Evolutionary conservation across 2,329 filamentous ascomycete species (phyloP), one percentile per base, ranked within the genome.

Genomic region (Aspergillus fijiensis): DNA sequence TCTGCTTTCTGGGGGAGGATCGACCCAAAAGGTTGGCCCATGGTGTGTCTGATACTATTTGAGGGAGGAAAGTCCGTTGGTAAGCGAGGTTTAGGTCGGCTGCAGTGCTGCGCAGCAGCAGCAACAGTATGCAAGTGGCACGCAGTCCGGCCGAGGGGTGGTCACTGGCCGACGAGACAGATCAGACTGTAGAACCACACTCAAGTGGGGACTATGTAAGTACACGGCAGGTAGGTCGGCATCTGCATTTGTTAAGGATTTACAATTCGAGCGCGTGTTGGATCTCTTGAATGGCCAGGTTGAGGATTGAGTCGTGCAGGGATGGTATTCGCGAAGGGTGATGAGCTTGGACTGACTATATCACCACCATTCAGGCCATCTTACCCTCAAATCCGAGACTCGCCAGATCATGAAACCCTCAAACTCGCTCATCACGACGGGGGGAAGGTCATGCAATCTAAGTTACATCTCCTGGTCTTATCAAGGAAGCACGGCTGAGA

Each of bases 1-100:
- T 27, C 42, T 48, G 33, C 39, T 47, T 47, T 31, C 52, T 45
- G 10, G 52, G 39, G 39, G 16, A 12, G 51, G 7, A 54, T 49
- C 52, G 21, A 33, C 42, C 42, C 25, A 19, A 23, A 31, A 55
- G 48, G 19, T 25, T 45, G 35, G 51, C 27, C 33, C 16, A 29
- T 35, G 33, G 29, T 47, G 49, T 50, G 49, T 29, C 21, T 47
- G n/a, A 54, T 21, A 45, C 25, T 54, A 16, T 31, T 27, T 33
- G 39, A 33, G 52, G 27, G 39, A 29, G 16, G 39, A 19, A 9
- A 45, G 16, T 19, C 39, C 52, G 42, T 47, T 55, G 52, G 52
- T 55, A 55, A 55, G 52, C 52, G 52, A 55, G 51, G 52, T 35
- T 45, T 45, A 55, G 42, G 27, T 49, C 27, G 52, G 31, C 52